Conservation (phyloP, 2,329 filamentous ascomycete genomes). For the Gliomastix tumulicola region DNA sequence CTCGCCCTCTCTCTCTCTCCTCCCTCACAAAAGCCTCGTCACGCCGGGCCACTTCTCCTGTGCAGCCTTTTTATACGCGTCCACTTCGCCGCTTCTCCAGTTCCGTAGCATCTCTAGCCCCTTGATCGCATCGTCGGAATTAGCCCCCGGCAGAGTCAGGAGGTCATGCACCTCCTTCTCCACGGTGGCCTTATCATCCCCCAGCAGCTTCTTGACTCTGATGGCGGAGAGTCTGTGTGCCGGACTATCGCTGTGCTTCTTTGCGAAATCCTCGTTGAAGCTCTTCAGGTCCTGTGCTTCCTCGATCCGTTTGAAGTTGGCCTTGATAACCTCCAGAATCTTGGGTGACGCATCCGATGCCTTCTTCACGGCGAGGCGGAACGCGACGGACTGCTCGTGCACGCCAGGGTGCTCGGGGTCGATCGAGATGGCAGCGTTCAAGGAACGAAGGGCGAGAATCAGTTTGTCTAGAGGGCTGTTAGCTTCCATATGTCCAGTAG, state of each 20-base stretch:
- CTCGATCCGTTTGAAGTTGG: slow-evolving; percentile 57
- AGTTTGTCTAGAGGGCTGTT: slow-evolving; percentile 60
- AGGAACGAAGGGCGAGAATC: slow-evolving; percentile 77
- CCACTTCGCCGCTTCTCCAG: slow-evolving; percentile 42
- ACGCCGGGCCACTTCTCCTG: slow-evolving; percentile 43
- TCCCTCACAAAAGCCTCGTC: slow-evolving; percentile 37
- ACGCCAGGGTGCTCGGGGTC: slow-evolving; percentile 64
- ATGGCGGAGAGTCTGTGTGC: slow-evolving; percentile 58
- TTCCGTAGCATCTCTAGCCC: slow-evolving; percentile 32
- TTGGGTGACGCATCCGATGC: slow-evolving; percentile 54
- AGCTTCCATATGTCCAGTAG: too few relatives aligned
- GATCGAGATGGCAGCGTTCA: slow-evolving; percentile 65
- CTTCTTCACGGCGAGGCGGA: slow-evolving; percentile 55
- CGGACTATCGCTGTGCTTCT: slow-evolving; percentile 54
- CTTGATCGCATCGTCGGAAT: slow-evolving; percentile 48
- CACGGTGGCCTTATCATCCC: slow-evolving; percentile 45
- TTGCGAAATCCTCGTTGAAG: slow-evolving; percentile 60
- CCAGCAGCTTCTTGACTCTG: slow-evolving; percentile 50
- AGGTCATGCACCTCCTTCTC: slow-evolving; percentile 59
- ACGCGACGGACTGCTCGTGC: slow-evolving; percentile 66
- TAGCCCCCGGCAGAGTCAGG: slow-evolving; percentile 41
- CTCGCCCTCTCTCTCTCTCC: too few relatives aligned
- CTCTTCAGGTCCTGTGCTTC: slow-evolving; percentile 50
- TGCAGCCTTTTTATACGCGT: slow-evolving; percentile 40
- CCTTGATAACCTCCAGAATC: slow-evolving; percentile 61